These are phyloP conservation scores for Daldinia sp. DNA, from an alignment of 2,329 filamentous ascomycete genomes.

Conservation along the genomic window DNA sequence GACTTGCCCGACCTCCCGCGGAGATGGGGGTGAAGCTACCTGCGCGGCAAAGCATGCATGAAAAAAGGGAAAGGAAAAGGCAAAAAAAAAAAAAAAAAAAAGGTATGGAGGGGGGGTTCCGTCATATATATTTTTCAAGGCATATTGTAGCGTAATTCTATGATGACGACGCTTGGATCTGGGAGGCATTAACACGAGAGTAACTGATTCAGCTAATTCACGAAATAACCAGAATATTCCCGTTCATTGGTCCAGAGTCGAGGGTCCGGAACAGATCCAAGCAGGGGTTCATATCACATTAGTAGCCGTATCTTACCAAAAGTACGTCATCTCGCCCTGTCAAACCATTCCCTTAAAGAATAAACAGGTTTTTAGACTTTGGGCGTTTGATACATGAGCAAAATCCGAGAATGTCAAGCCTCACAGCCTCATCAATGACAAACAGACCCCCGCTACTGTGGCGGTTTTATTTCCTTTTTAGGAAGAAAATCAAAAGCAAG, in stretches of 20 bases:
- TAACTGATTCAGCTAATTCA: neutral
- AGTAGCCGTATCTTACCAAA: conserved; percentile 33
- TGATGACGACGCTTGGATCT: conserved; percentile 2
- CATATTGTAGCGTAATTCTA: conserved; percentile 14
- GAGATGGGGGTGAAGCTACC: conserved; percentile 42
- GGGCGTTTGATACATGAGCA: neutral
- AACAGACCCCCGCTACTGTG: conserved; percentile 19
- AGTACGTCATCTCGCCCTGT: conserved; percentile 30
- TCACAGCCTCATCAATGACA: conserved; percentile 16
- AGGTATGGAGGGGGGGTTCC: neutral
- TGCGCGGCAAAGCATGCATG: conserved; percentile 37
- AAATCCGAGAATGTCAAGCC: conserved; percentile 5
- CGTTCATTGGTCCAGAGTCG: conserved; percentile 8
- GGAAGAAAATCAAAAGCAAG: conserved; percentile 11
- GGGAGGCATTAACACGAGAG: conserved; percentile 13
- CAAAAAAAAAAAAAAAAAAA: conserved; percentile 12
- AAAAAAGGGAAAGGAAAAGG: no score
- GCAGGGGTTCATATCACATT: conserved; percentile 23
- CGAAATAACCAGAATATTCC: conserved; percentile 14
- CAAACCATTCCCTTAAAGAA: conserved; percentile 11
- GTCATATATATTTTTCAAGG: conserved; percentile 18
- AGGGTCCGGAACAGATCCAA: conserved; percentile 3
- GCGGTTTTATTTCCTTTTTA: conserved; percentile 18
- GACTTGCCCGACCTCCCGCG: conserved; percentile 42
- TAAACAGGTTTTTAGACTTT: conserved; percentile 29